Evolutionary conservation across 441 rosid genomes (phyloP), one percentile per base, ranked within the genome.

Genomic region (Gossypium trilobum): DNA sequence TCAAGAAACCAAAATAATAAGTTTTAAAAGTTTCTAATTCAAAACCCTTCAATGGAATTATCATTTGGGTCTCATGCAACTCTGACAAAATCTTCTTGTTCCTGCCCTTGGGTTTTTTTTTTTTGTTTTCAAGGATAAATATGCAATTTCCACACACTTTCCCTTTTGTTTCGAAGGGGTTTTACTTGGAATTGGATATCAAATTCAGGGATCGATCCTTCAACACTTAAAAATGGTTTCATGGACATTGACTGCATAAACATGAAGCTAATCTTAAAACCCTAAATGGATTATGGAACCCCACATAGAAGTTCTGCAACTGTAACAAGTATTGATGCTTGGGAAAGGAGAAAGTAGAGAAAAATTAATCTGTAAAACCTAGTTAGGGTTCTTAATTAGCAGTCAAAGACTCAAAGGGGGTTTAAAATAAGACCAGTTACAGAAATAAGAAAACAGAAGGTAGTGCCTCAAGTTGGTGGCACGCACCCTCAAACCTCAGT

Each of bases 51-150:
- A 69, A 33, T 54, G 51, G 73, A 16, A 62, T 52, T 51, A 70
- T 70, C 73, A 70, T 70, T 70, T 55, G 19, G 13, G 73, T 50
- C 71, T 50, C 59, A 50, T 14, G 71, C 33, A 50, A 67, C 71
- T 44, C 70, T 48, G 59, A 67, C 71, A 50, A 50, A 25, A 50
- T 25, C 71, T 48, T 25, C 42, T 48, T 48, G 58, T 25, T 50
- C 16, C 23, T 27, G 71, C 16, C 71, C 42, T 67, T 67, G 11
- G 23, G 2, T 25, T n/a, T 46, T 25, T 33, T 33, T 33, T 31
- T 1, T 31, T n/a, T n/a, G 36, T 31, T 31, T 31, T 31, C 39
- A 31, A 46, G 5, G 20, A 22, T 44, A 13, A 22, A 14, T 25
- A 8, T 48, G 20, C 70, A 66, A 23, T 48, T 25, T 48, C 57